A percentile compares a stretch with the other conserved stretches of the same genome.
These are phyloP conservation scores for Hyaloscypha bicolor DNA, from an alignment of 495 filamentous ascomycete species.

Conservation along the genomic window DNA sequence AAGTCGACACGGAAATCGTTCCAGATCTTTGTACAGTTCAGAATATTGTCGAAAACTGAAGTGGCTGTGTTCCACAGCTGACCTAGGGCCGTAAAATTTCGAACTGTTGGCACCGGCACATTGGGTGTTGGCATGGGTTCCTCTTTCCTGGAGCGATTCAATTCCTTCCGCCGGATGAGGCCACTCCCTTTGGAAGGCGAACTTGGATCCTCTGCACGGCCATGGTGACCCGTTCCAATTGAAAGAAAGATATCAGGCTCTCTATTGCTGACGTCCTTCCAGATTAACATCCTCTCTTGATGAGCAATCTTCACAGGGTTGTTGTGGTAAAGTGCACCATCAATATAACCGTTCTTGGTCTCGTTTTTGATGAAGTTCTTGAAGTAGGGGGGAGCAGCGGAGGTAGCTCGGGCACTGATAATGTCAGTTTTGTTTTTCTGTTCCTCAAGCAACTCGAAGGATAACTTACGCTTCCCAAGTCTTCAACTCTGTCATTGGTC, in stretches of 20 bases:
- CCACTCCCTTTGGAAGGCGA: no score
- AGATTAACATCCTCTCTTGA: conserved; percentile 49
- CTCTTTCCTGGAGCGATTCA: no score
- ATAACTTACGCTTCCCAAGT: conserved; percentile 59
- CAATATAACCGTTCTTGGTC: conserved; percentile 43
- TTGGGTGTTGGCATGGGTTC: no score
- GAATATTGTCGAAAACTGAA: conserved; percentile 35
- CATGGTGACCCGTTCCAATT: conserved; percentile 40
- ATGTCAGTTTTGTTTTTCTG: conserved; percentile 20
- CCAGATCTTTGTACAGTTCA: conserved; percentile 36
- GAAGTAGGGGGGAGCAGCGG: conserved; percentile 52
- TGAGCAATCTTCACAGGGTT: conserved; percentile 52
- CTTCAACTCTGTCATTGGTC: conserved; percentile 40
- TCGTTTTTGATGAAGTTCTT: conserved; percentile 44
- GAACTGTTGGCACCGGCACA: no score
- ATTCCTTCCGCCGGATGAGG: no score
- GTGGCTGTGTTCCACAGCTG: conserved; percentile 30
- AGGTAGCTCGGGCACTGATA: conserved; percentile 46
- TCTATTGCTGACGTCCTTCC: conserved; percentile 40
- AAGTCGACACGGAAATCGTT: conserved; percentile 34
- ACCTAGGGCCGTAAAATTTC: background rate
- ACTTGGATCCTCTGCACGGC: no score
- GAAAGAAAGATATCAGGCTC: conserved; percentile 53
- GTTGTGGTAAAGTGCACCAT: conserved; percentile 48
- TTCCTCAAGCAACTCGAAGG: conserved; percentile 12